Evolutionary conservation across 495 filamentous ascomycete genomes (phyloP).

Genomic region (Penicillium simplicissimum): DNA sequence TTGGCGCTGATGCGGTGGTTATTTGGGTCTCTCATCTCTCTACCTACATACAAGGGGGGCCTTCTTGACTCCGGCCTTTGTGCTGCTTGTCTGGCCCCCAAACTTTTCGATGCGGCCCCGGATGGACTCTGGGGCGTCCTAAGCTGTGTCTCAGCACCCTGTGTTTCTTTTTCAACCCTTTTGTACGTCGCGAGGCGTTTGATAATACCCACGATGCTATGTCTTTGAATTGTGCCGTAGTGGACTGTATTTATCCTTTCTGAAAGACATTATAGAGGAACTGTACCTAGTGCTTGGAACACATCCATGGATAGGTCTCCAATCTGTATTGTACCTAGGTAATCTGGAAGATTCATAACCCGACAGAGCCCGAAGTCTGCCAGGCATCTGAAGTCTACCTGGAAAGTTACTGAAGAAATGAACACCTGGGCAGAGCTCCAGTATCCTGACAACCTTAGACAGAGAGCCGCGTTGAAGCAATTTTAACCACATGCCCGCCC

Average conservation of each 20-base stretch:
- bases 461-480: too few relatives aligned
- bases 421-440: too few relatives aligned
- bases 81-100: background rate
- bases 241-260: background rate
- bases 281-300: background rate
- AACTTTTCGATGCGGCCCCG: slow-evolving; percentile 14
- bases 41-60: background rate
- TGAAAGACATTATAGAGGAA: background rate
- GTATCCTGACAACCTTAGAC: too few relatives aligned
- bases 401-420: too few relatives aligned
- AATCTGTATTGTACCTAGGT: too few relatives aligned
- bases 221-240: slow-evolving; percentile 11
- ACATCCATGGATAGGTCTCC: too few relatives aligned
- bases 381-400: too few relatives aligned
- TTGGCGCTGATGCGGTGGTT: slow-evolving; percentile 6
- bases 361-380: too few relatives aligned
- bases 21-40: slow-evolving; percentile 3
- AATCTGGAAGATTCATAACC: too few relatives aligned
- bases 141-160: slow-evolving; percentile 49
- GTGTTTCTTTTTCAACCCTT: slow-evolving; percentile 19
- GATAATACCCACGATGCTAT: slow-evolving; percentile 35
- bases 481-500: too few relatives aligned
- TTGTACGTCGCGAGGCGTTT: slow-evolving; percentile 25
- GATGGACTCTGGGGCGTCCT: slow-evolving; percentile 38
- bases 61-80: background rate